These are phyloP conservation scores for Toxicodendron radicans DNA, from an alignment of 345 rosid species.

Conservation along the genomic window DNA sequence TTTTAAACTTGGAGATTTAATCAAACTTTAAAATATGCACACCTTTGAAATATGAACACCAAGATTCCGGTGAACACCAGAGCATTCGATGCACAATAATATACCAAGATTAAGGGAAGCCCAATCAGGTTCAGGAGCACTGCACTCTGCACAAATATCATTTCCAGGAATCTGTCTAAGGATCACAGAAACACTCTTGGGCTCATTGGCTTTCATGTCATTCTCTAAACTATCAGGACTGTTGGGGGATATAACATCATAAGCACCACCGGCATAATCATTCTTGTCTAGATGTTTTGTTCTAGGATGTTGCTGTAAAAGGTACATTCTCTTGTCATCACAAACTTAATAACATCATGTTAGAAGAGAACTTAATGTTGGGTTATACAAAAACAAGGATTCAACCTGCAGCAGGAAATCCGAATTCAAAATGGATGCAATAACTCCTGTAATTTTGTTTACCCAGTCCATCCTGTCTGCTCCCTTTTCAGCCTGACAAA, in stretches of 20 bases:
- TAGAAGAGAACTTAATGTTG: constrained; percentile 2
- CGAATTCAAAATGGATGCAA: constrained; percentile 67
- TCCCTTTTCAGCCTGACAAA: constrained; percentile 81
- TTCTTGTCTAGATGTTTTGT: constrained; percentile 34
- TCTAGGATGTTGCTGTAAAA: constrained; percentile 47
- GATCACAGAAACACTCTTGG: constrained; percentile 42
- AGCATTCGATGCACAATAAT: constrained; percentile 81
- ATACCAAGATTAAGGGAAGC: constrained; percentile 92
- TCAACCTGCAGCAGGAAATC: constrained; percentile 71
- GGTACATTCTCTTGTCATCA: constrained; percentile 21
- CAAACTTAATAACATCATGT: constrained; percentile 3
- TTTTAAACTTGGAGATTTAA: background rate
- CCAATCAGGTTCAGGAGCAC: constrained; percentile 81
- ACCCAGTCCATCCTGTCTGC: constrained; percentile 87
- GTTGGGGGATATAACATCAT: constrained; percentile 34
- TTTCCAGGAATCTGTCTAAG: constrained; percentile 80
- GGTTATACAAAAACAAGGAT: constrained; percentile 6
- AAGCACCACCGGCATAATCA: constrained; percentile 29
- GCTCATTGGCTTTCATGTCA: constrained; percentile 27
- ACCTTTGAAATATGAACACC: constrained; percentile 97
- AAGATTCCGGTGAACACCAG: constrained; percentile 89
- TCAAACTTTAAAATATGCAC: constrained; percentile 11
- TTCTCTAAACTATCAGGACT: constrained; percentile 26
- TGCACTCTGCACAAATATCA: constrained; percentile 77
- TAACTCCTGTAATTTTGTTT: constrained; percentile 69